Percentiles rank a stretch among this genome's conserved stretches.
phyloP scores from a whole-genome alignment of 345 rosid genomes.

The Corchorus capsularis region DNA sequence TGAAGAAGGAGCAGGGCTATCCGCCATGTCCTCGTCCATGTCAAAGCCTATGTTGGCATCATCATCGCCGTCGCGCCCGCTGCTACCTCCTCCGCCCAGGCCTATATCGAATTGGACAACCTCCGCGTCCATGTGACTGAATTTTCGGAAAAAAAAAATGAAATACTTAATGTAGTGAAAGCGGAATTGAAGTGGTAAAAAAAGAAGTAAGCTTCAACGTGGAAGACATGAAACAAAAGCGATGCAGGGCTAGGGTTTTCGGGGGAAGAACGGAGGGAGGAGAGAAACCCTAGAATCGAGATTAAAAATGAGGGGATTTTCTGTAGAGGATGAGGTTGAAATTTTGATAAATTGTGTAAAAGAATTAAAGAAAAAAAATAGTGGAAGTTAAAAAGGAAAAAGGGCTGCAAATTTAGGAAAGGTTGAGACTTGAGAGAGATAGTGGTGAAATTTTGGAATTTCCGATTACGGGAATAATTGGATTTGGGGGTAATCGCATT shows the following conservation, averaged over 20 bases:
- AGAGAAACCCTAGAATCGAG: conserved; percentile 12
- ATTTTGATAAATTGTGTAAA: neutral
- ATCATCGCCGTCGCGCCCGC: conserved; percentile 41
- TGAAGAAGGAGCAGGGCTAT: conserved; percentile 33
- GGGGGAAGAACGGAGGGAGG: neutral
- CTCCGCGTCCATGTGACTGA: conserved; percentile 35
- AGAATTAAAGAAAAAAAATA: neutral
- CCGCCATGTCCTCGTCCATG: conserved; percentile 47
- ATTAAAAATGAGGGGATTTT: neutral
- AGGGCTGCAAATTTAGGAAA: neutral
- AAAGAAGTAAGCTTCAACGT: neutral
- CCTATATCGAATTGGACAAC: conserved; percentile 49
- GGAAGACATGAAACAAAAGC: neutral
- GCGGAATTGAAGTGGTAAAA: neutral
- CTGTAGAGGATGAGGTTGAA: neutral
- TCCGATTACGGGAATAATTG: neutral
- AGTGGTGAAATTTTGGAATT: neutral
- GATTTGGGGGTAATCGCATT: neutral
- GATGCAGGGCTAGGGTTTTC: neutral
- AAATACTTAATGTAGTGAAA: neutral
- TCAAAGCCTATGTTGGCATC: conserved; percentile 34
- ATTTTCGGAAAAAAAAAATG: neutral
- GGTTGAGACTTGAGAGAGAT: neutral
- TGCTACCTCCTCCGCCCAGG: conserved; percentile 44
- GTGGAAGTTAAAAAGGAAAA: neutral